phyloP scores from a whole-genome alignment of 257 asterid genomes.

The Solanum clarkiae region DNA sequence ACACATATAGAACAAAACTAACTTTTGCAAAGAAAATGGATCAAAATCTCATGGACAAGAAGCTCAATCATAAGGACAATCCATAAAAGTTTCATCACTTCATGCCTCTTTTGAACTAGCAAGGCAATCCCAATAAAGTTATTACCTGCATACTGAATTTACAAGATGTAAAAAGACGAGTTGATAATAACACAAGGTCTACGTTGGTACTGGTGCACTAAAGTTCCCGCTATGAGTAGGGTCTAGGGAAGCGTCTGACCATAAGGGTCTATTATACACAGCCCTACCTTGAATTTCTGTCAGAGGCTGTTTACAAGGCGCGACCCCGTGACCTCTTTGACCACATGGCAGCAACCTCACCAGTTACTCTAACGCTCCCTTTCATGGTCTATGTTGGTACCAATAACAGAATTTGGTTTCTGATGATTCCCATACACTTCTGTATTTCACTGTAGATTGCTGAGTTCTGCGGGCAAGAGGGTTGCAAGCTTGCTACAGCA shows the following conservation, averaged over 20 bases:
- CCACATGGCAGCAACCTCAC: no score
- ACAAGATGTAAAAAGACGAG: not conserved
- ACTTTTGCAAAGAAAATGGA: not conserved
- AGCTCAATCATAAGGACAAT: not conserved
- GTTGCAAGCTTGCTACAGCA: constrained; percentile 68
- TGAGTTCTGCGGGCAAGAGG: constrained; percentile 59
- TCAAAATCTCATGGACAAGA: not conserved
- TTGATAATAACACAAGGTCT: not conserved
- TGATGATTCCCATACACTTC: constrained; percentile 87
- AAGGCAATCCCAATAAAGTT: not conserved
- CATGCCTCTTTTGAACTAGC: not conserved
- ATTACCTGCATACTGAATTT: not conserved
- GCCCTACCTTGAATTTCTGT: no score
- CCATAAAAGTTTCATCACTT: not conserved
- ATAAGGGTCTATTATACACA: no score
- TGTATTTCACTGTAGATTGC: constrained; percentile 74
- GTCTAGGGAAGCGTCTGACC: no score
- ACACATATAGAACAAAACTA: not conserved
- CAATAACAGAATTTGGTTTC: constrained; percentile 83
- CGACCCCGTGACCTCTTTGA: no score
- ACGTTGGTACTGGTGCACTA: constrained; percentile 38
- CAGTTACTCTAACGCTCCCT: no score
- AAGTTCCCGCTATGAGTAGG: no score
- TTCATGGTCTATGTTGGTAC: constrained; percentile 45
- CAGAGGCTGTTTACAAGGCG: no score